Evolutionary conservation across 2,329 filamentous ascomycete genomes (phyloP).

Genomic region (Cryphonectria radicalis): DNA sequence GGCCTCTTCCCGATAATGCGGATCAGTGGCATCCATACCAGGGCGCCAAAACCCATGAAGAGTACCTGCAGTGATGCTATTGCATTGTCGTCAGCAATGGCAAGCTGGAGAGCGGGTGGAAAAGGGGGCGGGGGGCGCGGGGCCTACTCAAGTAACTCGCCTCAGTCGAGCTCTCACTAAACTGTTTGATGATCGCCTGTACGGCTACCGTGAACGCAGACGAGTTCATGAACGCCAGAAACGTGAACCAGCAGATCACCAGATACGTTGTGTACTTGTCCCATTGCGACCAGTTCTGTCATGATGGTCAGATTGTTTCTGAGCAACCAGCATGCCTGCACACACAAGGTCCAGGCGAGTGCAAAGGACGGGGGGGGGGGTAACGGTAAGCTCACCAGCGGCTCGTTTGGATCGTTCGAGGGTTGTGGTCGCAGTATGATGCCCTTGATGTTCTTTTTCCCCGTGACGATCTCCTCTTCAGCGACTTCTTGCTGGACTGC

Average conservation of each 20-base stretch:
- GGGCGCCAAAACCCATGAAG: constrained; percentile 6
- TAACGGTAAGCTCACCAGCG: not conserved
- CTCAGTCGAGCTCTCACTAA: constrained; percentile 6
- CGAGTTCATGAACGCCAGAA: constrained; percentile 14
- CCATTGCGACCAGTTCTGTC: constrained; percentile 16
- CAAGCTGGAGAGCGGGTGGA: not conserved
- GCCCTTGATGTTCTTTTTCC: constrained; percentile 1
- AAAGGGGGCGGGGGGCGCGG: not conserved
- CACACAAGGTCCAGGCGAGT: not conserved
- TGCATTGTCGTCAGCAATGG: not conserved
- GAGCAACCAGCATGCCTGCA: not conserved
- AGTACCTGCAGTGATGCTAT: constrained; percentile 14
- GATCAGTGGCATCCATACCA: constrained; percentile 16
- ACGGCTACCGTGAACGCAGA: constrained; percentile 18
- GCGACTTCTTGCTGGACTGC: not conserved
- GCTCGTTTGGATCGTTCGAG: constrained; percentile 19
- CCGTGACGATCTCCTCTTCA: constrained; percentile 3
- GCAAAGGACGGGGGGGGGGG: no score
- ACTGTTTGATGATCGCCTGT: constrained; percentile 8
- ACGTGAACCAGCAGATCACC: constrained; percentile 19
- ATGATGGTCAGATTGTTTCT: not conserved
- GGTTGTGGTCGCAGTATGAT: constrained; percentile 14
- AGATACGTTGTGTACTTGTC: constrained; percentile 15
- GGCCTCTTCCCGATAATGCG: constrained; percentile 19
- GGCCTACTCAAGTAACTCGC: constrained; percentile 14